phyloP scores from a whole-genome alignment of 1,284 basidiomycete genomes.

The Moesziomyces globuligerus region DNA sequence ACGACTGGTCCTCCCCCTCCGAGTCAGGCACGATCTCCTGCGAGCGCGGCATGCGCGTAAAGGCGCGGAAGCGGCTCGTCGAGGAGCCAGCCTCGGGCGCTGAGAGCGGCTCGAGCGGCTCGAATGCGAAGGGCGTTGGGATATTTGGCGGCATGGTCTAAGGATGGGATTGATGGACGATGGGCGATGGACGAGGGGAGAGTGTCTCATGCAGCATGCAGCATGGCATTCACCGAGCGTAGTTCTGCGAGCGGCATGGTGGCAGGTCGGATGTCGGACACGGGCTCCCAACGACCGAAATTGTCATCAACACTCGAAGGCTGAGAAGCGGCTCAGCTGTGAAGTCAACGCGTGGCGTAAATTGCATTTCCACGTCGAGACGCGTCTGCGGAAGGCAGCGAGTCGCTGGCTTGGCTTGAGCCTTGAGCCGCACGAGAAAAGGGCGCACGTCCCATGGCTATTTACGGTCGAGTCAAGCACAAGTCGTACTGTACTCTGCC shows the following conservation, averaged over 20 bases:
- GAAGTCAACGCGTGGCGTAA: conserved; percentile 39
- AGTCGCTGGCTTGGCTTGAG: too few relatives aligned
- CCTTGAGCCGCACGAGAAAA: conserved; percentile 34
- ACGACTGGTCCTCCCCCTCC: conserved; percentile 29
- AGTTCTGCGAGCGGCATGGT: too few relatives aligned
- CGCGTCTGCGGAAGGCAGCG: too few relatives aligned
- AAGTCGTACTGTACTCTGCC: too few relatives aligned
- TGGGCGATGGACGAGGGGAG: background rate
- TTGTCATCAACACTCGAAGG: too few relatives aligned
- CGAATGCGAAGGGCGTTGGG: conserved; percentile 21
- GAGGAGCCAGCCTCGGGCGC: conserved; percentile 13
- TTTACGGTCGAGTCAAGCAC: background rate
- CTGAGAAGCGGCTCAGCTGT: too few relatives aligned
- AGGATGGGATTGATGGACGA: too few relatives aligned
- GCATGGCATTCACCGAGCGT: too few relatives aligned
- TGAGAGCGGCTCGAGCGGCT: conserved; percentile 27
- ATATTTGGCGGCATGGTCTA: conserved; percentile 9
- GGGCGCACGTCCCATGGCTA: conserved; percentile 13
- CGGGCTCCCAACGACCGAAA: too few relatives aligned
- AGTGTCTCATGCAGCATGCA: too few relatives aligned
- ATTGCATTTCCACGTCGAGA: conserved; percentile 12
- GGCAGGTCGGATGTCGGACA: background rate
- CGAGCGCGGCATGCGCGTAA: conserved; percentile 20
- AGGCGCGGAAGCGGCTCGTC: conserved; percentile 39
- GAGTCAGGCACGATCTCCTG: conserved; percentile 28